Evolutionary conservation across 2,329 filamentous ascomycete genomes (phyloP), one percentile per base, ranked within the genome.

Genomic region (Colletotrichum tropicale): DNA sequence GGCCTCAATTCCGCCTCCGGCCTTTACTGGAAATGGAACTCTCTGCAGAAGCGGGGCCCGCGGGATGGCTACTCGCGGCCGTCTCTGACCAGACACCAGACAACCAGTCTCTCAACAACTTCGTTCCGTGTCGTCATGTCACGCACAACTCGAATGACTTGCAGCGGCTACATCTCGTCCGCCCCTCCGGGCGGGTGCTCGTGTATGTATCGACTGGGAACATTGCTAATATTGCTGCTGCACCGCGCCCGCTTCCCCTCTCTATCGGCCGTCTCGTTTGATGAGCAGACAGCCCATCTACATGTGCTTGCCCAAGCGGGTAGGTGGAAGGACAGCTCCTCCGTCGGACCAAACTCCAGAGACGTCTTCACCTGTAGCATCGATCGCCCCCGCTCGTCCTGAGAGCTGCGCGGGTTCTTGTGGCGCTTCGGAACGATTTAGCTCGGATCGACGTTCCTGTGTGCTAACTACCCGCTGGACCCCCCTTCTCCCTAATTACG

Each of bases 131-230:
- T 75, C 73, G 73, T 75, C 73, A 75, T 65, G 58, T 64, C 58
- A 68, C 70, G 62, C 64, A 68, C 56, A 56, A 68, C 56, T 72
- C 70, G 73, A 73, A 75, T 75, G 73, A 75, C 73, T 73, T 75
- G 73, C 73, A 75, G 73, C 73, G 58, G 70, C 70, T 73, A 75
- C 64, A 30, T 68, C 36, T 75, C 62, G 36, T 66, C 34, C 38
- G 43, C 36, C 72, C 71, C 52, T 58, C 52, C 68, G 61, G 64
- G 36, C 61, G 72, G 61, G 26, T 71, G 52, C 24, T n/a, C 72
- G 32, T 66, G 15, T 60, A 72, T 68, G 69, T 48, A 67, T 43
- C 16, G 61, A 75, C 68, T 28, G 52, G 55, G 30, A 66, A 71
- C 55, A 71, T 34, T 71, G 55, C 24, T 61, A 10, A 48, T 71